phyloP scores from a whole-genome alignment of 495 filamentous ascomycete species.

The Talaromyces liani region DNA sequence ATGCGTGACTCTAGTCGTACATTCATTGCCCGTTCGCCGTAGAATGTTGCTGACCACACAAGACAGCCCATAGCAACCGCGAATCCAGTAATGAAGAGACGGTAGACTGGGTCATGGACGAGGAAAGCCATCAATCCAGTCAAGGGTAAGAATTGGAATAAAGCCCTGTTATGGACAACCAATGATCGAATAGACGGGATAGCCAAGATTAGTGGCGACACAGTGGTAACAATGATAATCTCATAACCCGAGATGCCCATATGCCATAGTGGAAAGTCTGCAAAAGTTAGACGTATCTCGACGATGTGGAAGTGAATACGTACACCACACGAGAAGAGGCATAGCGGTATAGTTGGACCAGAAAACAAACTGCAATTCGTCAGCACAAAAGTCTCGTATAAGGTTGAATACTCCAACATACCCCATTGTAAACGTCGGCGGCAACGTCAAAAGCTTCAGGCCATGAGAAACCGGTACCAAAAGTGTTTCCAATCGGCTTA shows the following conservation, averaged over 20 bases:
- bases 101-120: constrained; percentile 61
- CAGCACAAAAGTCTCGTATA: constrained; percentile 14
- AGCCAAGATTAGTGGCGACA: constrained; percentile 75
- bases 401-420: constrained; percentile 32
- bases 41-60: constrained; percentile 73
- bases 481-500: constrained; percentile 61
- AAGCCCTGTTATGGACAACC: constrained; percentile 58
- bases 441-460: constrained; percentile 67
- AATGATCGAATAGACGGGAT: constrained; percentile 61
- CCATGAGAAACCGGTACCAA: constrained; percentile 67
- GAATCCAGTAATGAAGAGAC: constrained; percentile 75
- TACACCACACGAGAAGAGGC: constrained; percentile 88
- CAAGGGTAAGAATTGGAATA: constrained; percentile 68
- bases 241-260: constrained; percentile 99
- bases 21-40: constrained; percentile 66
- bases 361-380: constrained; percentile 69
- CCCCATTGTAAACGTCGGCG: constrained; percentile 89
- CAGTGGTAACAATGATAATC: constrained; percentile 72
- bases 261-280: constrained; percentile 97
- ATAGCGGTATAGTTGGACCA: constrained; percentile 92
- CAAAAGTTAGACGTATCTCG: constrained; percentile 13
- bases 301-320: constrained; percentile 22
- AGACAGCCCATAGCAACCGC: constrained; percentile 72
- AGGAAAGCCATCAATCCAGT: constrained; percentile 73
- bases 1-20: constrained; percentile 72